These are phyloP conservation scores for Xylariaceae sp. DNA, from an alignment of 2,329 filamentous ascomycete genomes.

Conservation along the genomic window DNA sequence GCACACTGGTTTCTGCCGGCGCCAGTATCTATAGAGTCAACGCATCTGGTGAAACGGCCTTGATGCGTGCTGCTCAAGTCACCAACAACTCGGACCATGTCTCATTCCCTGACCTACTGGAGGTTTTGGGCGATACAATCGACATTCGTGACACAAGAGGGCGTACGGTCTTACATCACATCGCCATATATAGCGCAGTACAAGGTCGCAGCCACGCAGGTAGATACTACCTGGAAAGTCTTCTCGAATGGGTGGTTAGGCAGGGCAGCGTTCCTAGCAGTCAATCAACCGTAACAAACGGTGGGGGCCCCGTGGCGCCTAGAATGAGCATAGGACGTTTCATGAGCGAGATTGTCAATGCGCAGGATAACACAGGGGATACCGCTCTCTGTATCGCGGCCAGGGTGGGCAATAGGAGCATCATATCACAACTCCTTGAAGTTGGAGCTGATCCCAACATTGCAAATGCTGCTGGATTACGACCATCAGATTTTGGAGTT, in stretches of 20 bases:
- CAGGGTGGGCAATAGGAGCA: constrained; percentile 86
- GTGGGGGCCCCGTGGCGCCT: constrained; percentile 41
- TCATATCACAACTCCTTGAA: constrained; percentile 94
- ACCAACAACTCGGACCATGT: constrained; percentile 92
- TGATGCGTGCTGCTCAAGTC: constrained; percentile 89
- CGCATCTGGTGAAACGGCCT: constrained; percentile 81
- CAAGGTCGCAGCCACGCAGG: constrained; percentile 89
- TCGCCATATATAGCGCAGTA: constrained; percentile 91
- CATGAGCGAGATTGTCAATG: constrained; percentile 96
- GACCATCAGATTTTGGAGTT: constrained; percentile 92
- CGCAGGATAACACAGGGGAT: constrained; percentile 89
- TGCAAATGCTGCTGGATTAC: constrained; percentile 82
- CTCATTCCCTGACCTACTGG: constrained; percentile 86
- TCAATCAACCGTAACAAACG: constrained; percentile 37
- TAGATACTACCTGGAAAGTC: constrained; percentile 91
- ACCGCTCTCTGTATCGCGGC: constrained; percentile 93
- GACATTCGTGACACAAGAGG: constrained; percentile 87
- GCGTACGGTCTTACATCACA: constrained; percentile 91
- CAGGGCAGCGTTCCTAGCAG: constrained; percentile 67
- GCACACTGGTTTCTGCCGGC: constrained; percentile 76
- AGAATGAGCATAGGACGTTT: constrained; percentile 88
- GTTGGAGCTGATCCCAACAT: constrained; percentile 93
- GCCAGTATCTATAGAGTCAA: constrained; percentile 89
- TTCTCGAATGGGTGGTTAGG: constrained; percentile 90
- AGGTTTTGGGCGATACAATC: constrained; percentile 84